Percentiles rank a stretch among this genome's conserved stretches.
phyloP scores from a whole-genome alignment of 2,329 filamentous ascomycete species.

The Elsinoe batatas region DNA sequence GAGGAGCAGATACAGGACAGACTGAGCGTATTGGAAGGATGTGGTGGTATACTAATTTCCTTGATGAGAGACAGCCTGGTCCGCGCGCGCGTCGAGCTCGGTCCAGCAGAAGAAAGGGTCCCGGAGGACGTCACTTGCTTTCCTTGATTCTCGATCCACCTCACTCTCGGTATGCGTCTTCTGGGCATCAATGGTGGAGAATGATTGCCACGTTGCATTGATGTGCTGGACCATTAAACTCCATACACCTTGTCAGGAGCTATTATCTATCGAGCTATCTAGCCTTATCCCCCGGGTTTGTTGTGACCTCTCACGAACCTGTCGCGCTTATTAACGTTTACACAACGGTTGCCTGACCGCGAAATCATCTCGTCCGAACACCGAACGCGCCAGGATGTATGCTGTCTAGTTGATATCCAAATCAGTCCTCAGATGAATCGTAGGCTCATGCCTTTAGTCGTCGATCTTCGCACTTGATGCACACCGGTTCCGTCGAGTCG shows the following conservation, averaged over 20 bases:
- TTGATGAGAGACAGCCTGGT: not conserved
- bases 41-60: not conserved
- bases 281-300: not conserved
- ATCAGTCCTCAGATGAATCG: too few species aligned
- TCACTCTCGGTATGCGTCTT: too few species aligned
- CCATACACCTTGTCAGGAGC: not conserved
- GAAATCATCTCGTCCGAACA: not conserved
- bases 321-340: not conserved
- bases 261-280: not conserved
- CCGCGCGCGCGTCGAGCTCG: not conserved
- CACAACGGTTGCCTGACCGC: not conserved
- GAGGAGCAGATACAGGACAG: not conserved
- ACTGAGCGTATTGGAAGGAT: not conserved
- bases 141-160: too few species aligned
- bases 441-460: slow-evolving; percentile 47
- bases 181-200: too few species aligned
- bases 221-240: not conserved
- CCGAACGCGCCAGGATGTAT: too few species aligned
- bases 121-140: too few species aligned
- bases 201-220: not conserved
- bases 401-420: not conserved
- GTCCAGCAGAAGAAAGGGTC: not conserved
- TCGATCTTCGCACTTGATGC: slow-evolving; percentile 52
- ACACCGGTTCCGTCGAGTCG: slow-evolving; percentile 49
- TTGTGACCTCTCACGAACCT: slow-evolving; percentile 2